Evolutionary conservation across 2,329 filamentous ascomycete genomes (phyloP), one percentile per base, ranked within the genome.

Genomic region (Trichoderma atrobrunneum): DNA sequence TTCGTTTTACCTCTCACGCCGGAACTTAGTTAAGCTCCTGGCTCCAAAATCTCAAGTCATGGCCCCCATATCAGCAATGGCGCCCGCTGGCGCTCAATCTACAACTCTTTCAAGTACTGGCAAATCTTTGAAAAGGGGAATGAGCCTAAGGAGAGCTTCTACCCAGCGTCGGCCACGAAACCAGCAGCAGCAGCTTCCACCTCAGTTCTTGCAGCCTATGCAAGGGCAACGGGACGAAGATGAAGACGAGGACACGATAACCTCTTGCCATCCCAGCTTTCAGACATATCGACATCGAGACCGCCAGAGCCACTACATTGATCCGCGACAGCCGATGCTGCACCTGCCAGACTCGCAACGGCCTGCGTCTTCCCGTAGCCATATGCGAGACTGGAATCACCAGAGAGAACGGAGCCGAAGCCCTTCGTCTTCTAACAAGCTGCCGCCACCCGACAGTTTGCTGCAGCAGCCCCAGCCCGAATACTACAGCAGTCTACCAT

Each of bases 331-430:
- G 62, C 48, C 69, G 16, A 59, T 72, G 64, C 72, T 75, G 36
- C 64, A 72, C 65, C 51, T 70, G 11, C 61, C 73, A 66, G 70
- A 70, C 39, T 70, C 66, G 2, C 73, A 63, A 26, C 77, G 77
- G 7, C 78, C 78, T 12, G 77, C 76, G n/a, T 77, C 78, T 28
- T 78, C 78, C 32, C 76, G 77, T 59, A 79, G 78, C 57, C 71
- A 75, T 26, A 63, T 66, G 32, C 64, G 66, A 56, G 69, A 69
- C 60, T 75, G 68, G 73, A 39, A 73, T 66, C 57, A 54, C 56
- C 72, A 72, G 10, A 48, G 62, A 28, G 24, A 62, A 43, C 62
- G 62, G 11, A 73, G 69, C 48, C 69, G 34, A 59, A 73, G 72
- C 36, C 51, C 62, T 26, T 71, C 73, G 26, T 34, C 48, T 18